phyloP scores from a whole-genome alignment of 139 green algal genomes.

The Deuterostichococcus epilithicus region DNA sequence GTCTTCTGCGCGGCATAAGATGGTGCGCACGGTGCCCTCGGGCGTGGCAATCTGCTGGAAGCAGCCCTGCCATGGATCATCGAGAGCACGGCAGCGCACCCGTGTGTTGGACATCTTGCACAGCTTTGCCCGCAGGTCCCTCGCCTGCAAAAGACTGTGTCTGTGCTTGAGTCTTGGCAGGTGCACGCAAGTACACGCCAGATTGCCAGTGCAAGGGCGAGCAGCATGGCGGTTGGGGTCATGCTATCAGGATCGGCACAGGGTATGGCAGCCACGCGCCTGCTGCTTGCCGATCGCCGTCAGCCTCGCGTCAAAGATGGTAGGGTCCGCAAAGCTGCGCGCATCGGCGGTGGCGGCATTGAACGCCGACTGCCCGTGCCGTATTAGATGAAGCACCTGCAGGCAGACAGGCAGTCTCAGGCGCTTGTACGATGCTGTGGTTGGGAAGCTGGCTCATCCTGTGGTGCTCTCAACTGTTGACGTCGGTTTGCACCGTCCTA shows the following conservation, averaged over 20 bases:
- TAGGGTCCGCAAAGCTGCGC: conserved; percentile 51
- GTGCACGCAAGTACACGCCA: no score
- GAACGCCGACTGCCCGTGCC: conserved; percentile 59
- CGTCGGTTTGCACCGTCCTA: background rate
- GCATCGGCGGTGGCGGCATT: conserved; percentile 37
- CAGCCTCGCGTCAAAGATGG: conserved; percentile 64
- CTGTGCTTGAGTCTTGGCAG: background rate
- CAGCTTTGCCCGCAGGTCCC: conserved; percentile 23
- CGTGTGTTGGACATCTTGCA: conserved; percentile 15
- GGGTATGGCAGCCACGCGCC: conserved; percentile 9
- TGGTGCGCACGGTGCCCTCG: no score
- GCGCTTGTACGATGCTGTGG: no score
- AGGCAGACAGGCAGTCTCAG: background rate
- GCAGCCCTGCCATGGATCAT: no score
- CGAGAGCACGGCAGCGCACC: no score
- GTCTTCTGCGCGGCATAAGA: no score
- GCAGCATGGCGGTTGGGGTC: background rate
- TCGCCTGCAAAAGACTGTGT: conserved; percentile 11
- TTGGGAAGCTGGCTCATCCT: no score
- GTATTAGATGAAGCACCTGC: conserved; percentile 53
- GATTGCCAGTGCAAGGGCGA: no score
- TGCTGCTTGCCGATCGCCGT: conserved; percentile 48
- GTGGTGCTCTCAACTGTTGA: no score
- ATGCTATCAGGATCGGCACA: background rate
- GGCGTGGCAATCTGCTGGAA: no score